Evolutionary conservation across 2,329 filamentous ascomycete genomes (phyloP), one percentile per base, ranked within the genome.

Genomic region (Chaetothyriales sp.): DNA sequence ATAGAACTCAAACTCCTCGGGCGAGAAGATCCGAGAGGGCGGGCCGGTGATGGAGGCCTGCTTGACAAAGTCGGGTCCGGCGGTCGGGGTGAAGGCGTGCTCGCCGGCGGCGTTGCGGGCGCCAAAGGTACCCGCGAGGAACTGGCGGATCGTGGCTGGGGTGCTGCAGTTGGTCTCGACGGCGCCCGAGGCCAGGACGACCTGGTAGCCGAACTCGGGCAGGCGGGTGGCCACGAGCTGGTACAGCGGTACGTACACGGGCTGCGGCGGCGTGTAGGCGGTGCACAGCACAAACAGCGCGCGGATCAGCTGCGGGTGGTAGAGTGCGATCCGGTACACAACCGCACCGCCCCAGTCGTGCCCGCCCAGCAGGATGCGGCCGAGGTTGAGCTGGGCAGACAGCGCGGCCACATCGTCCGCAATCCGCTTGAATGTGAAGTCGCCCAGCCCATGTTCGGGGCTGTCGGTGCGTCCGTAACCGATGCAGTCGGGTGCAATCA

Each of bases 281-380:
- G 86, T 89, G 69, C 86, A 92, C 54, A 95, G 71, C 58, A 78
- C 78, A 70, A 95, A 90, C 54, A 95, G 72, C 60, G 81, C 81
- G 42, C 75, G 76, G 56, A 95, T 72, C 10, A 93, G 72, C 43
- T 80, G 69, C 0, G 86, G 86, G 61, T 88, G 73, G 75, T 80
- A 86, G 55, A 84, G 75, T 12, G 82, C 80, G 51, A 84, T 69
- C 50, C 87, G 79, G 74, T 86, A 93, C 49, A 83, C 81, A 25
- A 89, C 72, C 2, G 75, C 73, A 60, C 86, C 88, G 65, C 90
- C 90, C 78, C 90, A 95, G 68, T 96, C 90, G 69, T 95, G 90
- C 6, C 88, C 90, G 47, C 88, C 87, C 12, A 95, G 75, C 51
- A 95, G 81, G 61, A 95, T 83, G 46, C 65, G 71, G 44, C 63